A percentile compares a stretch with the other conserved stretches of the same genome.
phyloP scores from a whole-genome alignment of 495 filamentous ascomycete species.

The Aspergillus ellipticus region DNA sequence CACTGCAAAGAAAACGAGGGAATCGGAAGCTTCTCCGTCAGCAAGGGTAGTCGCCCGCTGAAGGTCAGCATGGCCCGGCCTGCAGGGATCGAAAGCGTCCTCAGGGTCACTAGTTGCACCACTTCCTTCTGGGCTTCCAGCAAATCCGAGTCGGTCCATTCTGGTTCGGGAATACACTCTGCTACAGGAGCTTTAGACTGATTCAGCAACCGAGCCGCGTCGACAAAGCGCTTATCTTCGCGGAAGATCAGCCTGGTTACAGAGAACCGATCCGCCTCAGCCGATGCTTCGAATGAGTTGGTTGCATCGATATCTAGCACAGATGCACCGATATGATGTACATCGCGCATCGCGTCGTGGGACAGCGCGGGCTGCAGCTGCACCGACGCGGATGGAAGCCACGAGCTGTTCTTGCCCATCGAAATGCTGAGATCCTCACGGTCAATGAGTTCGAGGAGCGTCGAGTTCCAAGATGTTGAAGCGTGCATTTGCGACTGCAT shows the following conservation, averaged over 20 bases:
- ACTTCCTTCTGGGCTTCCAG: conserved; percentile 90
- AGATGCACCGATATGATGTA: conserved; percentile 66
- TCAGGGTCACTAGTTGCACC: conserved; percentile 75
- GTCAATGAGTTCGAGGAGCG: conserved; percentile 70
- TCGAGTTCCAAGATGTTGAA: conserved; percentile 67
- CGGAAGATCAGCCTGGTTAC: conserved; percentile 83
- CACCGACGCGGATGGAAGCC: conserved; percentile 24
- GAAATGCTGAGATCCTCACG: conserved; percentile 76
- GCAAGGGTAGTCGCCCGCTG: conserved; percentile 72
- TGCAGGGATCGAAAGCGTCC: conserved; percentile 81
- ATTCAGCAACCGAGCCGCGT: conserved; percentile 75
- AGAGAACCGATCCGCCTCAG: conserved; percentile 74
- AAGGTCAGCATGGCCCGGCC: conserved; percentile 83
- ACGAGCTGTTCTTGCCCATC: conserved; percentile 43
- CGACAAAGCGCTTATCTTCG: conserved; percentile 81
- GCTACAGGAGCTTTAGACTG: conserved; percentile 72
- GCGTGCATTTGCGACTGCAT: conserved; percentile 75
- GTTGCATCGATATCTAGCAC: conserved; percentile 55
- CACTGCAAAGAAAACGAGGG: conserved; percentile 84
- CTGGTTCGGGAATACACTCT: conserved; percentile 67
- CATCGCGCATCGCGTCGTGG: conserved; percentile 66
- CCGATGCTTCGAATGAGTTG: conserved; percentile 60
- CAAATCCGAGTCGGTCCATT: conserved; percentile 81
- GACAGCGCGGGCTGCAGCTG: conserved; percentile 44
- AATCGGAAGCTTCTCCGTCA: conserved; percentile 87